Evolutionary conservation across 495 filamentous ascomycete species (phyloP).

Genomic region (Xylona heveae): DNA sequence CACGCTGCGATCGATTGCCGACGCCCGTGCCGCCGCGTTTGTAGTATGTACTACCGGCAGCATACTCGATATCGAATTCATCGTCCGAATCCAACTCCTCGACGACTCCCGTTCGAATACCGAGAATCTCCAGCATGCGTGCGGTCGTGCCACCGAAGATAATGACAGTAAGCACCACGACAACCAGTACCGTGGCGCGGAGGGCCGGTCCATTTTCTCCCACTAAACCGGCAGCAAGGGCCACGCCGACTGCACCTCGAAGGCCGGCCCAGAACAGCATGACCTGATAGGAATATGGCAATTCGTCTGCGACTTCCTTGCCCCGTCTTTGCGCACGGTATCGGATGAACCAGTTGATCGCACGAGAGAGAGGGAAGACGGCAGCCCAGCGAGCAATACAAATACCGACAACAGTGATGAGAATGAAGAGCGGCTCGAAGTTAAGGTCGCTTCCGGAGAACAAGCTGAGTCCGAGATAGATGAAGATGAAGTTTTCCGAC

Average conservation of each 20-base stretch:
- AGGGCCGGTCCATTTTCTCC: slow-evolving; percentile 60
- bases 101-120: slow-evolving; percentile 83
- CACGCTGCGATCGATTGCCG: slow-evolving; percentile 50
- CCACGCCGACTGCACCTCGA: slow-evolving; percentile 89
- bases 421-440: slow-evolving; percentile 89
- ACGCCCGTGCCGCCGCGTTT: slow-evolving; percentile 43
- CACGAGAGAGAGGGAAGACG: slow-evolving; percentile 76
- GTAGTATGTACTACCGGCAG: slow-evolving; percentile 52
- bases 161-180: slow-evolving; percentile 93
- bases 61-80: slow-evolving; percentile 91
- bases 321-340: slow-evolving; percentile 70
- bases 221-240: slow-evolving; percentile 70
- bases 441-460: slow-evolving; percentile 76
- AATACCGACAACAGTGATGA: slow-evolving; percentile 77
- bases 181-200: slow-evolving; percentile 82
- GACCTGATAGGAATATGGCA: slow-evolving; percentile 81
- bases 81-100: slow-evolving; percentile 95
- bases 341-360: slow-evolving; percentile 85
- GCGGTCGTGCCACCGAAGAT: slow-evolving; percentile 96
- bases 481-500: slow-evolving; percentile 98
- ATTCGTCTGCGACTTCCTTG: slow-evolving; percentile 62
- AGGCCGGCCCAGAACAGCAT: slow-evolving; percentile 99
- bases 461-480: slow-evolving; percentile 83
- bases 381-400: slow-evolving; percentile 80
- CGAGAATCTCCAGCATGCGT: slow-evolving; percentile 93